Evolutionary conservation across 2,329 filamentous ascomycete genomes (phyloP), one percentile per base, ranked within the genome.

Genomic region (Acarospora socialis): DNA sequence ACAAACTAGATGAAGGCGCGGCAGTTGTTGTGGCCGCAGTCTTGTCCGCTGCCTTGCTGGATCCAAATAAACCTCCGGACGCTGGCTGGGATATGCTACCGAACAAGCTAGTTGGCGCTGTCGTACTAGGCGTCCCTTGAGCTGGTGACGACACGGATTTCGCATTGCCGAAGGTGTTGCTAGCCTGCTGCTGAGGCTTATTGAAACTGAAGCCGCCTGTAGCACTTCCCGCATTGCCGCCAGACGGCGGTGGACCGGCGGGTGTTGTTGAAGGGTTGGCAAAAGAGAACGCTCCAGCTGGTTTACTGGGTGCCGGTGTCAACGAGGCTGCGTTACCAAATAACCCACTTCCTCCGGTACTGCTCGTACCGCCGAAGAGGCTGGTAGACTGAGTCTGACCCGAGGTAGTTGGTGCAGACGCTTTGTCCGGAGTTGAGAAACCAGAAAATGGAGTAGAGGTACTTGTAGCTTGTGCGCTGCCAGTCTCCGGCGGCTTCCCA

Each of bases 251-350:
- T 38, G 60, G 60, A 5, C 61, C 62, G 32, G 62, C 62, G 30
- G 64, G 64, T 19, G 63, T 66, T 12, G 63, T 66, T 10, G 63
- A 65, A 29, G 52, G 43, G 34, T 51, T 56, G 26, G 48, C 51
- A 37, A 62, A 60, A 27, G 55, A 28, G 30, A 38, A 37, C n/a
- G 38, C 44, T 29, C 42, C 38, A n/a, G 30, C 17, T 10, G 40
- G 34, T 25, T 15, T 25, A 10, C 25, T 28, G 5, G 40, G n/a
- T 3, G 41, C 22, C 19, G 39, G 30, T 26, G 32, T 24, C 25
- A 20, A 34, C 13, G 32, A 32, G 21, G 32, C 32, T 22, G 21
- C 10, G 38, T 40, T 50, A 23, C 52, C 52, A 34, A 59, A 57
- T 7, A 53, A 31, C 23, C 38, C 28, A 9, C 28, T 6, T 8